Evolutionary conservation across 768 basidiomycete species (phyloP).

Genomic region (Suillus weaverae): DNA sequence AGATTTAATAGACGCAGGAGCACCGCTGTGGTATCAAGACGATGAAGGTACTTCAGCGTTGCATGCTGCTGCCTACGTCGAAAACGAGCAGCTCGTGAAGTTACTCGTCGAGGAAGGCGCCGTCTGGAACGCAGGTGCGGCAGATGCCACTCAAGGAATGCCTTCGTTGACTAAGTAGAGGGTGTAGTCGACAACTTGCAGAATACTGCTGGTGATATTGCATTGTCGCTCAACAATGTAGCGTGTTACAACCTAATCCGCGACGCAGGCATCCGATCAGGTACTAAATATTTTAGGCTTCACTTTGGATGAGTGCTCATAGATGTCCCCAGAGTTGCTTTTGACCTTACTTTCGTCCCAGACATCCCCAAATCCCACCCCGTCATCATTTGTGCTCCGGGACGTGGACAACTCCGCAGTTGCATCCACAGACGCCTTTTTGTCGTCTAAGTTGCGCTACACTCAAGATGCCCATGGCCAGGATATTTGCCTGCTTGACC

Average conservation of each 20-base stretch:
- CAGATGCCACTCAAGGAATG: background rate
- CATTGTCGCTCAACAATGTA: conserved; percentile 80
- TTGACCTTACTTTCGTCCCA: conserved; percentile 60
- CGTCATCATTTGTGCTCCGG: conserved; percentile 43
- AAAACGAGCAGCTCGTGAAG: conserved; percentile 62
- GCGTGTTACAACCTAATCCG: conserved; percentile 75
- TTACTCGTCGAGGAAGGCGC: conserved; percentile 79
- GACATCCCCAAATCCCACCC: conserved; percentile 24
- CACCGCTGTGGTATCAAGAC: conserved; percentile 91
- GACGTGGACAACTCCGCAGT: conserved; percentile 55
- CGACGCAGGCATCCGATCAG: conserved; percentile 91
- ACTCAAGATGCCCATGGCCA: conserved; percentile 71
- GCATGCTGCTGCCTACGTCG: conserved; percentile 82
- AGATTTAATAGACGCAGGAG: conserved; percentile 58
- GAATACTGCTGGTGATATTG: conserved; percentile 88
- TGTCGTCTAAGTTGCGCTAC: conserved; percentile 70
- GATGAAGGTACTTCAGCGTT: conserved; percentile 79
- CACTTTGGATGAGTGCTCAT: conserved; percentile 8
- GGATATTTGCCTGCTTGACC: conserved; percentile 73
- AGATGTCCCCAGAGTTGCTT: conserved; percentile 58
- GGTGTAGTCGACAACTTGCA: conserved; percentile 68
- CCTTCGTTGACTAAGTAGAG: background rate
- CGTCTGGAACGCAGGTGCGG: conserved; percentile 84
- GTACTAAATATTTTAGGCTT: conserved; percentile 40
- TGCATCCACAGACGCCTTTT: conserved; percentile 66